These are phyloP conservation scores for Scenedesmus sp. DNA, from an alignment of 163 green algal species.

Conservation along the genomic window DNA sequence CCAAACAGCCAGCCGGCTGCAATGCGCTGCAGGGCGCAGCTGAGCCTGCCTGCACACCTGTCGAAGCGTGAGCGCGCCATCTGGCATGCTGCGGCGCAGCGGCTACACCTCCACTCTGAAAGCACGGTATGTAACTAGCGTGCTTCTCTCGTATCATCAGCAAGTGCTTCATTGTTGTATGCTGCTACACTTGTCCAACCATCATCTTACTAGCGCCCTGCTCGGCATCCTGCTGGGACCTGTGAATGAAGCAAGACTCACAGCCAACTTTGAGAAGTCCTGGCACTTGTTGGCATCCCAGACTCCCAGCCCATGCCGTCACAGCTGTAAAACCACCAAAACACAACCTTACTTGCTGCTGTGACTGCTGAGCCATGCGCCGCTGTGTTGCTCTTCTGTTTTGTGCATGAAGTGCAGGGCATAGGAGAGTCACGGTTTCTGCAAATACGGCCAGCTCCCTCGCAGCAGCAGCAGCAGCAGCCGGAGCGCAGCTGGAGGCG, in stretches of 20 bases:
- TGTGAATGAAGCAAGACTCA: no score
- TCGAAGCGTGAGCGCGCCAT: conserved; percentile 39
- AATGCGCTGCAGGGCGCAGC: not conserved
- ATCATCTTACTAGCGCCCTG: no score
- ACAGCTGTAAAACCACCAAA: no score
- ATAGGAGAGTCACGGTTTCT: conserved; percentile 19
- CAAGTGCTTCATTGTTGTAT: no score
- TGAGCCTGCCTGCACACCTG: conserved; percentile 27
- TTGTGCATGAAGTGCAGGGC: conserved; percentile 16
- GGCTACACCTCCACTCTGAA: conserved; percentile 10
- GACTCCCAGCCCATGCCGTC: no score
- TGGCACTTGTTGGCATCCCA: no score
- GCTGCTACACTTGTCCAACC: no score
- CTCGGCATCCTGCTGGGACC: not conserved
- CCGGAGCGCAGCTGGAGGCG: not conserved
- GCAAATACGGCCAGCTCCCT: not conserved
- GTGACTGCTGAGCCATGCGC: not conserved
- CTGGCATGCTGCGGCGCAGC: conserved; percentile 37
- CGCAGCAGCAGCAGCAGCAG: not conserved
- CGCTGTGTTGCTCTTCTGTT: not conserved
- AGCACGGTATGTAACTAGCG: conserved; percentile 35
- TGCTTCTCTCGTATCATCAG: no score
- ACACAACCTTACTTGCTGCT: not conserved
- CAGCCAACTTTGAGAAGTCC: no score
- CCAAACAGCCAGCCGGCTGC: no score